phyloP scores from a whole-genome alignment of 306 rosid species.

The Begonia masoniana region DNA sequence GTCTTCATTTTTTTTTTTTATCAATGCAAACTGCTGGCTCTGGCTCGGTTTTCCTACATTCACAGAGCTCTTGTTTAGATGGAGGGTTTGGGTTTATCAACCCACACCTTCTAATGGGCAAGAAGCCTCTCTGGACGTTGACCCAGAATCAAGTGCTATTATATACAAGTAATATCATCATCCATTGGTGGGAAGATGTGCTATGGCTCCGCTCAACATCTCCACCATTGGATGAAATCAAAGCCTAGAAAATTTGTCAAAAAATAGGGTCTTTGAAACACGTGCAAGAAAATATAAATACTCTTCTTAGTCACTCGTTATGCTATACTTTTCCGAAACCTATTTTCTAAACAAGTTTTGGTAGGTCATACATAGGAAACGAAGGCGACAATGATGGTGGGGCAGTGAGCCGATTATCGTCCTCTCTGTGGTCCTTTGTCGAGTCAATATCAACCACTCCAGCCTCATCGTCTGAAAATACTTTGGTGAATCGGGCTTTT shows the following conservation, averaged over 20 bases:
- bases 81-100: too few relatives aligned
- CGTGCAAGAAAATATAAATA: too few relatives aligned
- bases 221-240: neutral
- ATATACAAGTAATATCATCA: too few relatives aligned
- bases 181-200: conserved; percentile 1
- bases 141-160: too few relatives aligned
- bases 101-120: too few relatives aligned
- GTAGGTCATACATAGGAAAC: conserved; percentile 45
- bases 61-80: too few relatives aligned
- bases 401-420: conserved; percentile 31
- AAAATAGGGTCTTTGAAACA: too few relatives aligned
- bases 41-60: conserved; percentile 16
- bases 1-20: conserved; percentile 11
- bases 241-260: neutral
- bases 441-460: conserved; percentile 96
- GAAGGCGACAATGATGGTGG: conserved; percentile 20
- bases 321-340: neutral
- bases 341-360: conserved; percentile 25
- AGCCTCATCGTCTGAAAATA: conserved; percentile 81
- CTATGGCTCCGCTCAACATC: neutral
- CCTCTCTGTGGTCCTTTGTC: conserved; percentile 82
- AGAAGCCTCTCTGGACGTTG: too few relatives aligned
- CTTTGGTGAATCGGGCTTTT: conserved; percentile 53
- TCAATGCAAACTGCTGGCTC: conserved; percentile 17
- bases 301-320: too few relatives aligned